Base-by-base conservation (phyloP, 2,329 filamentous ascomycete species). In the Alternaria brassicae region DNA sequence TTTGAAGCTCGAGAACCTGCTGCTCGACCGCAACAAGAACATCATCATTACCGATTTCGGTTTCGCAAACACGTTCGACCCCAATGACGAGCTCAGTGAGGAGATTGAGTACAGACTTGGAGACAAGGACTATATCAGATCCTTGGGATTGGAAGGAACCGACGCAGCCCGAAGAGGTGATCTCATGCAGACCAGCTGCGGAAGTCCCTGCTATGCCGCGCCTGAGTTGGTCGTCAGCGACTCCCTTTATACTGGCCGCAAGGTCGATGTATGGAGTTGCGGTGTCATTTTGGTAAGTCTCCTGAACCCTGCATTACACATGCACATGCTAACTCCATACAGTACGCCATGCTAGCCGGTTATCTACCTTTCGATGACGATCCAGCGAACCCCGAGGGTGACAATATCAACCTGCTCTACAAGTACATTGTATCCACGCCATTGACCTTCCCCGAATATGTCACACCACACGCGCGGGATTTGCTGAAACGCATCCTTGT, bases 41-140 rank as follows among this genome's bases (percentile, higher is more conserved):
- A 98, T 99, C 74, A 99, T 99, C 80, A 99, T 99, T 75, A 99
- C 95, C 15, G 95, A 99, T 80, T 99, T 99, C 79, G 95, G 95
- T 17, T 99, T 99, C 77, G 95, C 95, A 68, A 99, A 99, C 79
- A 98, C 93, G 0, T 99, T 99, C 74, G 91, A 97, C 73, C 88
- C 95, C 0, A 81, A 83, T 34, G 95, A 99, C 73, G 93, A 97
- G 76, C 84, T 99, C 37, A 88, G 87, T 4, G 92, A 97, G 60
- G 93, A 97, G 59, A 91, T 97, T 66, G 95, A 98, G 78, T 87
- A 92, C 71, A 91, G 93, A 64, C 82, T 99, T 21, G 86, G 87
- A 25, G 94, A 97, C 74, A 91, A 92, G 66, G 93, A 97, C 17
- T 95, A 89, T 73, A 90, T 98, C 62, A 94, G 94, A 81, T 85